Evolutionary conservation across 2,329 filamentous ascomycete genomes (phyloP).

Genomic region (Knoxdaviesia proteae): DNA sequence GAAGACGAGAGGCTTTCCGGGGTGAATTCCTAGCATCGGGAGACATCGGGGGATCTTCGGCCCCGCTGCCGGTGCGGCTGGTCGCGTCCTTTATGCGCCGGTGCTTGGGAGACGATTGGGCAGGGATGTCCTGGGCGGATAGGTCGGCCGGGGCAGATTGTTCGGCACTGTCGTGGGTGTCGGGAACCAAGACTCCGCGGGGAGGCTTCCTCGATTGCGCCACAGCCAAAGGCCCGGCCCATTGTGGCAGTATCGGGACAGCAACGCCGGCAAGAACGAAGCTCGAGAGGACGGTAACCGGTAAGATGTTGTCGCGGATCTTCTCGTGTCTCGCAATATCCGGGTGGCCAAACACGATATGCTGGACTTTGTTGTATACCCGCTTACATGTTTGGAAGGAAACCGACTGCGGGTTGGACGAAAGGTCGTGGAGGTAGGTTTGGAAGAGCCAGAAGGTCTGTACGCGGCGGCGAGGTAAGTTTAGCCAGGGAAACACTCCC

Average conservation of each 20-base stretch:
- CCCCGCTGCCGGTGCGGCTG: background rate
- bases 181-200: slow-evolving; percentile 33
- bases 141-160: slow-evolving; percentile 25
- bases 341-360: slow-evolving; percentile 63
- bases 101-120: slow-evolving; percentile 7
- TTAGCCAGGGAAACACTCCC: background rate
- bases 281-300: slow-evolving; percentile 62
- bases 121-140: slow-evolving; percentile 1
- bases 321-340: slow-evolving; percentile 49
- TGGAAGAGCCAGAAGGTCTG: slow-evolving; percentile 85
- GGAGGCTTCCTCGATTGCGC: slow-evolving; percentile 59
- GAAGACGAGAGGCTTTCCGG: no score
- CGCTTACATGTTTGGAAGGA: slow-evolving; percentile 66
- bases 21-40: no score
- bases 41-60: no score
- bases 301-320: slow-evolving; percentile 64
- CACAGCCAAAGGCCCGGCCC: slow-evolving; percentile 62
- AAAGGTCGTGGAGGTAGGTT: slow-evolving; percentile 67
- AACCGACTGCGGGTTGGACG: slow-evolving; percentile 51
- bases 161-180: slow-evolving; percentile 31
- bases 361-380: slow-evolving; percentile 75
- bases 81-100: slow-evolving; percentile 4
- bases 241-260: slow-evolving; percentile 52
- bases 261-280: slow-evolving; percentile 61
- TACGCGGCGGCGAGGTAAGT: background rate